Percentiles rank a stretch among this genome's conserved stretches.
These are phyloP conservation scores for Garcia nutans DNA, from an alignment of 345 rosid genomes.

Conservation along the genomic window DNA sequence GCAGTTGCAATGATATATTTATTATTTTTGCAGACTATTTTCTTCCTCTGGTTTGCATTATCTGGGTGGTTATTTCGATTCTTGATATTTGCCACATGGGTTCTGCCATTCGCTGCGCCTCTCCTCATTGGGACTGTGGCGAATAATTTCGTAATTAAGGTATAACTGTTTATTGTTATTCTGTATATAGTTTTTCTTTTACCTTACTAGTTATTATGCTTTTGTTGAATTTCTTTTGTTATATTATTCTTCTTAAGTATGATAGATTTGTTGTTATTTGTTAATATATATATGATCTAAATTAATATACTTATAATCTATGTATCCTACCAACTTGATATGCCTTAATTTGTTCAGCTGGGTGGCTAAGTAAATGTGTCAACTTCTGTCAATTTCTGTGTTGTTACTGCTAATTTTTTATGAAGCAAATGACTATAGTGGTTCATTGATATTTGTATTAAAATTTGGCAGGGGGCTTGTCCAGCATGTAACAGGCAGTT, in stretches of 20 bases:
- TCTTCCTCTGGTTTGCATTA: constrained; percentile 90
- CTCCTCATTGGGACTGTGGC: constrained; percentile 91
- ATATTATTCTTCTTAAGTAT: not conserved
- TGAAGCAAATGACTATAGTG: not conserved
- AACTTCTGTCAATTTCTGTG: not conserved
- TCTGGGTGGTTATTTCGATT: constrained; percentile 95
- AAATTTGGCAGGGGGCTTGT: constrained; percentile 66
- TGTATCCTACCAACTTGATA: not conserved
- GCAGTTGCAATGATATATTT: not conserved
- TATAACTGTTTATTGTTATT: constrained; percentile 19
- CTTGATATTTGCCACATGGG: constrained; percentile 67
- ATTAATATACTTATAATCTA: not conserved
- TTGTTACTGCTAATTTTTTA: not conserved
- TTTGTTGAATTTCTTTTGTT: not conserved
- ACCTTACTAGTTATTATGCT: not conserved
- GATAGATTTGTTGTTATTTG: not conserved
- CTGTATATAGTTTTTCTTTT: not conserved
- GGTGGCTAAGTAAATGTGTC: not conserved
- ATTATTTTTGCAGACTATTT: constrained; percentile 52
- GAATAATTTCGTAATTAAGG: constrained; percentile 87
- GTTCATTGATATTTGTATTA: not conserved
- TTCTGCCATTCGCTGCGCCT: constrained; percentile 92
- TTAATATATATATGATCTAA: not conserved
- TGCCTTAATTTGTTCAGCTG: not conserved
- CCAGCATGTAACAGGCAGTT: constrained; percentile 91